Base-by-base conservation (phyloP, 108 stramenopile genomes). In the Cyclotella choctawhatcheeana region DNA sequence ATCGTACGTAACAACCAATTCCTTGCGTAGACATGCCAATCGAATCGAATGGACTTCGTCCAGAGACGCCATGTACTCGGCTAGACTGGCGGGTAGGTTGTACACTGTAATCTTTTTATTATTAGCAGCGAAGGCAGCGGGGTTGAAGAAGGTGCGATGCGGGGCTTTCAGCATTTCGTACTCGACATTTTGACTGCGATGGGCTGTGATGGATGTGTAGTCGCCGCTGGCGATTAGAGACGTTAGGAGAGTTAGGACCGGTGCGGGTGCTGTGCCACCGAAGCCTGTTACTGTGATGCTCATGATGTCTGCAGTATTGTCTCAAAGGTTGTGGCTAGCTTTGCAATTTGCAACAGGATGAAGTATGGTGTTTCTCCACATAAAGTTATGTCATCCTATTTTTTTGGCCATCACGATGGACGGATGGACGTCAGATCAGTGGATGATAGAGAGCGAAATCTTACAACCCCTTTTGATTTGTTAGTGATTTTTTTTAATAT, bases 91-190 rank as follows among this genome's bases (percentile, higher is more conserved):
- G 3, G 94, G 94, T 6, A 93, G 81, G 60, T 87, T 88, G 77
- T 93, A 93, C 13, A 96, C 35, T 43, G 91, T 45, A 26, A 92
- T 45, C 31, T 62, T 44, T 40, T 40, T 45, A 31, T 30, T 44
- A 10, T 0, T 67, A 18, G 21, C 66, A 35, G 29, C 29, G 48
- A 21, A 54, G 72, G 33, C 51, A 25, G 40, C 58, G 30, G 66
- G 48, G 55, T 83, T 71, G 47, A 86, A 73, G 60, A 93, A 93
- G 40, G 86, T 84, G 40, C 94, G 84, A 70, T 86, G 83, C 0
- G 92, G 94, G 8, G 91, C 82, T 27, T 82, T 48, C n/a, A 85
- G 55, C 17, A 96, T 74, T 33, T 85, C 89, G 25, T 78, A 83
- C 27, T 64, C 74, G 35, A 96, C 78, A 22, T 77, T 50, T 56